These are phyloP conservation scores for Leccinum holopus DNA, from an alignment of 1,284 basidiomycete genomes.

Conservation along the genomic window DNA sequence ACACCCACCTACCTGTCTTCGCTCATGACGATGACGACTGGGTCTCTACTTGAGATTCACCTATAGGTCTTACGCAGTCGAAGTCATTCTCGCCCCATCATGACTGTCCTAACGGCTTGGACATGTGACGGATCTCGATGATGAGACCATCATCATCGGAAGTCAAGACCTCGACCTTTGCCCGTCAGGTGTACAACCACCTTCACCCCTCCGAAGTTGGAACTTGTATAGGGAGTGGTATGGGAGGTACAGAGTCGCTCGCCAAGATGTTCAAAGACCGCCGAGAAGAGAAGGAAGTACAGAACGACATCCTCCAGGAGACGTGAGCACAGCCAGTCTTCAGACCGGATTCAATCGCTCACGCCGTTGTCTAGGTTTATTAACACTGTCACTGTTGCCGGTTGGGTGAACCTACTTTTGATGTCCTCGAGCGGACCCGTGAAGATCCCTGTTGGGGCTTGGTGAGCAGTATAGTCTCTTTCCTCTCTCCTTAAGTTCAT, in stretches of 20 bases:
- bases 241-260: constrained; percentile 92
- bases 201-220: constrained; percentile 97
- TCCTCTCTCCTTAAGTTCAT: constrained; percentile 8
- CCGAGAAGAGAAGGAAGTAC: constrained; percentile 94
- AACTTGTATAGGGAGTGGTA: constrained; percentile 90
- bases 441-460: constrained; percentile 98
- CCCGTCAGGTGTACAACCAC: constrained; percentile 73
- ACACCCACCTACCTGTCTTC: no score
- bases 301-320: constrained; percentile 98
- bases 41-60: no score
- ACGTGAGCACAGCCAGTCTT: constrained; percentile 56
- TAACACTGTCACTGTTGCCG: constrained; percentile 96
- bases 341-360: constrained; percentile 14
- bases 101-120: no score
- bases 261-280: constrained; percentile 98
- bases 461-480: constrained; percentile 49
- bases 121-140: no score
- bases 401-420: constrained; percentile 95
- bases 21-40: no score
- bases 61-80: no score
- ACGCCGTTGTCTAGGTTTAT: constrained; percentile 67
- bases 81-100: no score
- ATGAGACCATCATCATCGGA: no score
- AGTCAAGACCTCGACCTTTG: no score
- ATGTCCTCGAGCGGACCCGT: constrained; percentile 95